A percentile compares a stretch with the other conserved stretches of the same genome.
phyloP scores from a whole-genome alignment of 208 protist genomes.

The Acanthamoeba triangularis region DNA sequence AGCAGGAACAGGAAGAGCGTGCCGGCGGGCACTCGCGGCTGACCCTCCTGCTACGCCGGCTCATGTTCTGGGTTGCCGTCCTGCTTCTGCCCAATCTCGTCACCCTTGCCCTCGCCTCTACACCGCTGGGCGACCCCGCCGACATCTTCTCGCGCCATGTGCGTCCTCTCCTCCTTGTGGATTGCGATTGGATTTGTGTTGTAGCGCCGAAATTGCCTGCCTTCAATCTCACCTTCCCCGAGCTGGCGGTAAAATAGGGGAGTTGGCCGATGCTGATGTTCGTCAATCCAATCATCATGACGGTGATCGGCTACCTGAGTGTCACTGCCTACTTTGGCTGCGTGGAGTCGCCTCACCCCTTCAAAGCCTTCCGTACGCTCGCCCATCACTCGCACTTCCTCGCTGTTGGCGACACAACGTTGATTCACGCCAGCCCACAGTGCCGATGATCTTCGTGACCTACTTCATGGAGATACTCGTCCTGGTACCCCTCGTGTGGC shows the following conservation, averaged over 20 bases:
- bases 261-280: conserved; percentile 49
- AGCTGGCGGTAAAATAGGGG: neutral
- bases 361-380: conserved; percentile 8
- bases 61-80: neutral
- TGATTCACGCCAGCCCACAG: neutral
- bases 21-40: neutral
- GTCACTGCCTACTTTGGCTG: conserved; percentile 17
- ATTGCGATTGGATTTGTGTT: neutral
- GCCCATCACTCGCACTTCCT: too few relatives aligned
- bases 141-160: neutral
- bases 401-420: too few relatives aligned
- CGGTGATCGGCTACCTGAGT: conserved; percentile 45
- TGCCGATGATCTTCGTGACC: conserved; percentile 6
- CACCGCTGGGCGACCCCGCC: neutral
- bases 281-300: conserved; percentile 65
- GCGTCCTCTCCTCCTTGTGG: neutral
- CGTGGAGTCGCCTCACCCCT: neutral
- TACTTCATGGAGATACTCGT: conserved; percentile 3
- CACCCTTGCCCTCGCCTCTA: neutral
- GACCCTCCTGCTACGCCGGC: neutral
- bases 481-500: neutral
- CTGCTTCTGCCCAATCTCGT: neutral
- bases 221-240: too few relatives aligned
- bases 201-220: neutral
- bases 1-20: neutral